A percentile compares a stretch with the other conserved stretches of the same genome.
Conservation (phyloP, 495 filamentous ascomycete species). For the Monascus purpureus region DNA sequence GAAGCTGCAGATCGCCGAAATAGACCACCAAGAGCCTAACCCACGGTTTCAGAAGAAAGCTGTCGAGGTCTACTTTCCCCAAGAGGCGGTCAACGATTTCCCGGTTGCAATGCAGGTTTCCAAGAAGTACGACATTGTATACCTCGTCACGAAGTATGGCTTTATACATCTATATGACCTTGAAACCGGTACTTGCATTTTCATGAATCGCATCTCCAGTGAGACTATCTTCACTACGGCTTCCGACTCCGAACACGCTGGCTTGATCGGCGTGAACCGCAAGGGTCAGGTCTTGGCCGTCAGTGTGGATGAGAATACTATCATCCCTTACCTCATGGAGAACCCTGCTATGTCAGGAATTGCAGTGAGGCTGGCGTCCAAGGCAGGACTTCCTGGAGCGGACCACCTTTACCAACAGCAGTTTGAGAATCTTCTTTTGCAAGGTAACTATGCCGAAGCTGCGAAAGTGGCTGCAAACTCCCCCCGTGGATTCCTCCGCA, state of each 20-base stretch:
- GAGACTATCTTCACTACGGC: slow-evolving; percentile 97
- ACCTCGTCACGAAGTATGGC: slow-evolving; percentile 96
- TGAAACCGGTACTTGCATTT: slow-evolving; percentile 92
- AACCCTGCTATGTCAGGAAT: slow-evolving; percentile 85
- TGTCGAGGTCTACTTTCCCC: slow-evolving; percentile 94
- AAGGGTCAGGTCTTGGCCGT: slow-evolving; percentile 94
- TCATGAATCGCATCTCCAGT: slow-evolving; percentile 99
- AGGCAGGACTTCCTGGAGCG: slow-evolving; percentile 84
- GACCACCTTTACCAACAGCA: slow-evolving; percentile 89
- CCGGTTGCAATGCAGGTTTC: slow-evolving; percentile 98
- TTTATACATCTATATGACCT: slow-evolving; percentile 99
- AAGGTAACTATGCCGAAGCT: slow-evolving; percentile 69
- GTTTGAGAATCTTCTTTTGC: slow-evolving; percentile 69
- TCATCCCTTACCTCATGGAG: slow-evolving; percentile 87
- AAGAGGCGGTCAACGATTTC: slow-evolving; percentile 91
- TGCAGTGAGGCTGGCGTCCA: slow-evolving; percentile 88
- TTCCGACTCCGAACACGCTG: slow-evolving; percentile 65
- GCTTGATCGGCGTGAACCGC: slow-evolving; percentile 89
- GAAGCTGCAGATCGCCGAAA: slow-evolving; percentile 96
- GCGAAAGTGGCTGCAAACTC: slow-evolving; percentile 95
- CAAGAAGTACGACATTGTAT: slow-evolving; percentile 85
- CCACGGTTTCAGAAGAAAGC: slow-evolving; percentile 84
- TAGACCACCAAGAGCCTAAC: slow-evolving; percentile 83
- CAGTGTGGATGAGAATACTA: slow-evolving; percentile 74
- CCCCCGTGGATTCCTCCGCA: slow-evolving; percentile 86